phyloP scores from a whole-genome alignment of 179 eudicot genomes.

The Spergularia azorica region DNA sequence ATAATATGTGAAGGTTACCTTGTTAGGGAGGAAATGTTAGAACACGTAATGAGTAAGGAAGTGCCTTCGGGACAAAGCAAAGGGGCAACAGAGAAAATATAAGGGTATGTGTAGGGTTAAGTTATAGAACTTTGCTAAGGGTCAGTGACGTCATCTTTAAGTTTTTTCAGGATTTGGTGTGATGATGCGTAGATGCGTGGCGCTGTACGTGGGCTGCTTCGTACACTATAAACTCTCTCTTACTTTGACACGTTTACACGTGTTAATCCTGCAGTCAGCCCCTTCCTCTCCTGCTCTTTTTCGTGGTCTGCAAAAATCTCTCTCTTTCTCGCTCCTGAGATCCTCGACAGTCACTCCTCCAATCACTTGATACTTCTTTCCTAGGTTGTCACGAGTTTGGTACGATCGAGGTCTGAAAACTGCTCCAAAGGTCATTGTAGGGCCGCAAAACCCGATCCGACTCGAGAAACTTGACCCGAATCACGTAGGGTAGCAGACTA shows the following conservation, averaged over 20 bases:
- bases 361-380: too few species aligned
- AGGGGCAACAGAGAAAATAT: not conserved
- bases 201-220: slow-evolving; percentile 6
- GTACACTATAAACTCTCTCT: slow-evolving; percentile 20
- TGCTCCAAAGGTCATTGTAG: too few species aligned
- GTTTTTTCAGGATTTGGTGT: too few species aligned
- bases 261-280: not conserved
- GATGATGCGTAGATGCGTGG: slow-evolving; percentile 23
- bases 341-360: too few species aligned
- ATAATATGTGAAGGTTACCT: not conserved
- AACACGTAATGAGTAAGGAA: not conserved
- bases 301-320: too few species aligned
- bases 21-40: not conserved
- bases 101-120: not conserved
- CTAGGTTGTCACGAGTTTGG: too few species aligned
- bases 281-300: too few species aligned
- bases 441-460: too few species aligned
- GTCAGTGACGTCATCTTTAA: not conserved
- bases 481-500: too few species aligned
- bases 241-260: slow-evolving; percentile 23
- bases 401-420: too few species aligned
- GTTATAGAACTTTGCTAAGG: not conserved
- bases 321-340: too few species aligned
- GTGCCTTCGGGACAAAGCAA: not conserved
- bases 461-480: too few species aligned